Percentiles rank a stretch among this genome's conserved stretches.
Conservation (phyloP, 176 grass and related monocot species). For the Aegilops sharonensis region DNA sequence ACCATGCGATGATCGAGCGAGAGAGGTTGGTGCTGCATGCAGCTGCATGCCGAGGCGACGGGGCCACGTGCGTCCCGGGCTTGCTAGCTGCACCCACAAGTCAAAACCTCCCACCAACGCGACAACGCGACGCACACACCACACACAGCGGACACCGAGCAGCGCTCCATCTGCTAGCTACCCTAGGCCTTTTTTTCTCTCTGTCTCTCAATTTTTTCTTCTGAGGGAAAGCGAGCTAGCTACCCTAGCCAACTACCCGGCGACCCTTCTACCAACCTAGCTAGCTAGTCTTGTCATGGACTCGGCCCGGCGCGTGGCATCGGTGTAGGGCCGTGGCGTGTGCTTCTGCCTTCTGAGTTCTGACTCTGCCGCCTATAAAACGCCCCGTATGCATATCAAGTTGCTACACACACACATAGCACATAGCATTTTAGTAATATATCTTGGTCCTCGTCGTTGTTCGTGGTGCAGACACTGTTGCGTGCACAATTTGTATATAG, state of each 20-base stretch:
- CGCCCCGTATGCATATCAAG: too few relatives aligned
- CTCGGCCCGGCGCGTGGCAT: too few relatives aligned
- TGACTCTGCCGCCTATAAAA: too few relatives aligned
- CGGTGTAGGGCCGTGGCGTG: too few relatives aligned
- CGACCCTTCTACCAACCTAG: too few relatives aligned
- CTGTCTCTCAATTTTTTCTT: too few relatives aligned
- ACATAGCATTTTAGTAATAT: neutral
- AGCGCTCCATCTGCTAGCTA: neutral
- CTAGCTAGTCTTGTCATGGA: too few relatives aligned
- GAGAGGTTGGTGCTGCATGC: neutral
- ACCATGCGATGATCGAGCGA: neutral
- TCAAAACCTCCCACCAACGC: slow-evolving; percentile 5
- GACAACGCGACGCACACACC: neutral
- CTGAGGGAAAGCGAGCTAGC: neutral
- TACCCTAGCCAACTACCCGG: neutral
- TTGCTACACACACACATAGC: neutral
- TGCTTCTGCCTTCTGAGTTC: too few relatives aligned
- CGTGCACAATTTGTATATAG: neutral
- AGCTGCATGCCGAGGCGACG: neutral
- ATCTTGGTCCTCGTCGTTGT: too few relatives aligned
- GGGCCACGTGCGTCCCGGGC: neutral
- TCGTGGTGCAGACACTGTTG: too few relatives aligned
- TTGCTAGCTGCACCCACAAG: slow-evolving; percentile 12
- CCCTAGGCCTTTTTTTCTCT: too few relatives aligned
- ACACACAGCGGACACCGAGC: neutral